These are phyloP conservation scores for Grosmannia penicillata DNA, from an alignment of 2,329 filamentous ascomycete genomes.

Conservation along the genomic window DNA sequence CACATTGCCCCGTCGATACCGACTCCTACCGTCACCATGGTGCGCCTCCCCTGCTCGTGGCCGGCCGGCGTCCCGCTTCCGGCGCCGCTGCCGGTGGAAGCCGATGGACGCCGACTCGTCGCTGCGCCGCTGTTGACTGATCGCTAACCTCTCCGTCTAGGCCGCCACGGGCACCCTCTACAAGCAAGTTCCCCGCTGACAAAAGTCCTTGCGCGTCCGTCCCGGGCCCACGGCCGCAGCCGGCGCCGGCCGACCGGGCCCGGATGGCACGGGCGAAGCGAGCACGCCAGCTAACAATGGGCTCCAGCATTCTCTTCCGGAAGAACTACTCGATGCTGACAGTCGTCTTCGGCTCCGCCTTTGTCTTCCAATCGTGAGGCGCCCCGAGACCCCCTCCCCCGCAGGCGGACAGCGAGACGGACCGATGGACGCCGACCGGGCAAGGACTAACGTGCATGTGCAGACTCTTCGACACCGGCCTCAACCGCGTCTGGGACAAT, in stretches of 20 bases:
- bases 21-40: conserved; percentile 11
- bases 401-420: too few relatives aligned
- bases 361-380: conserved; percentile 84
- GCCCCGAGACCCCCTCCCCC: not conserved
- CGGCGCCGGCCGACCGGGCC: too few relatives aligned
- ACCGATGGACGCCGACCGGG: not conserved
- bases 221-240: too few relatives aligned
- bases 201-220: too few relatives aligned
- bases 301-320: conserved; percentile 64
- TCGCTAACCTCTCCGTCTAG: conserved; percentile 17
- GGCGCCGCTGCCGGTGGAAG: too few relatives aligned
- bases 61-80: conserved; percentile 9
- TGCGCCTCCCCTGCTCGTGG: conserved; percentile 5
- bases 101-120: not conserved
- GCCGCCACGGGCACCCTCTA: conserved; percentile 33
- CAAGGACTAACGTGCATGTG: conserved; percentile 2
- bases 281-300: too few relatives aligned
- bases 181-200: conserved; percentile 37
- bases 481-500: conserved; percentile 80
- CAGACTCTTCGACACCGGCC: conserved; percentile 69
- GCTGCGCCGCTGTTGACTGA: too few relatives aligned
- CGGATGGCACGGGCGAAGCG: too few relatives aligned
- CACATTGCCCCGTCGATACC: conserved; percentile 2
- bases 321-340: conserved; percentile 80
- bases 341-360: conserved; percentile 73